phyloP scores from a whole-genome alignment of 208 protist genomes.

The Acanthamoeba royreba region DNA sequence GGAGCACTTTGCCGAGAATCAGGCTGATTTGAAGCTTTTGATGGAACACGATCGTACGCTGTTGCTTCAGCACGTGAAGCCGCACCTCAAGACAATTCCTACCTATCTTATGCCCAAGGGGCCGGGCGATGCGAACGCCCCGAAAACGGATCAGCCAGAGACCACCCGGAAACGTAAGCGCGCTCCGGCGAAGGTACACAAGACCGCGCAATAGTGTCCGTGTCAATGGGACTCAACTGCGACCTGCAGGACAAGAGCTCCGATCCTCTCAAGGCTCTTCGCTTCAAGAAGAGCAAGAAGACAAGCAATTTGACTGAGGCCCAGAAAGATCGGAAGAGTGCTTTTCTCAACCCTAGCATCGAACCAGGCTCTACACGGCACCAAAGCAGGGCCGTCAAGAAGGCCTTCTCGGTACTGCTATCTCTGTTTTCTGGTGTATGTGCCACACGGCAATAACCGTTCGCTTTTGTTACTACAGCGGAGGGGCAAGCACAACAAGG shows the following conservation, averaged over 20 bases:
- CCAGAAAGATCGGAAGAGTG: not conserved
- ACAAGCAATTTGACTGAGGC: not conserved
- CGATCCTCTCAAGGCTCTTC: not conserved
- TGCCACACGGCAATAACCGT: no score
- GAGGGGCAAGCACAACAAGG: not conserved
- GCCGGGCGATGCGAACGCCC: not conserved
- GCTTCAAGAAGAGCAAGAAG: not conserved
- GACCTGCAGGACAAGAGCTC: not conserved
- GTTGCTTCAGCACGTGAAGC: not conserved
- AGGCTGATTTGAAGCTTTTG: not conserved
- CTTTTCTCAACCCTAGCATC: not conserved
- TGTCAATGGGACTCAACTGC: not conserved
- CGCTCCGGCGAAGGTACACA: not conserved
- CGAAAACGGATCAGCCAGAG: not conserved
- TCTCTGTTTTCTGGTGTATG: no score
- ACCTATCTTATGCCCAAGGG: not conserved
- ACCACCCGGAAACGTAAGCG: not conserved
- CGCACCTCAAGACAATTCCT: slow-evolving; percentile 41
- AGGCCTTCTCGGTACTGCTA: not conserved
- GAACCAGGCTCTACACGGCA: not conserved
- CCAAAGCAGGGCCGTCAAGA: not conserved
- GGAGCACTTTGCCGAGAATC: slow-evolving; percentile 14
- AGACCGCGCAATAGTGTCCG: not conserved
- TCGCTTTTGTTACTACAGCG: not conserved
- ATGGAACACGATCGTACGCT: slow-evolving; percentile 46